Base-by-base conservation (phyloP, 805 yeast species). In the Metahyphopichia silvanorum region DNA sequence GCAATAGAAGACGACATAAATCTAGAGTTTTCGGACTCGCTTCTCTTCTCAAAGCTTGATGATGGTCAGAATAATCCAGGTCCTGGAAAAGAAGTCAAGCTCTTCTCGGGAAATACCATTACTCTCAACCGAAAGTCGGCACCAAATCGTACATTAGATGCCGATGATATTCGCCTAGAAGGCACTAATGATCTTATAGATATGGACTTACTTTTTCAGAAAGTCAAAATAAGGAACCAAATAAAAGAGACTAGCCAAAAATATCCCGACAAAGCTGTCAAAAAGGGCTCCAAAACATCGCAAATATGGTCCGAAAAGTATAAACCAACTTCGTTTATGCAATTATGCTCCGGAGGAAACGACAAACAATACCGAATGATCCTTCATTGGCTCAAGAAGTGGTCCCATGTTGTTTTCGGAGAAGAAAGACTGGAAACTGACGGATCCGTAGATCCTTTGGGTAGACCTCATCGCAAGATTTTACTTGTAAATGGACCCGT, bases 401-500 rank as follows among this genome's bases (percentile, higher is more conserved):
- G 71, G 71, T 47, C 60, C 2, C 15, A 51, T 0, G 44, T 53
- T 5, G 64, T 60, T n/a, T 60, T 54, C 34, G 49, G 57, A 4
- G 57, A 49, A n/a, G 46, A 36, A n/a, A 8, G 27, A 6, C 27
- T 13, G 14, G n/a, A 40, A 16, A 34, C 39, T 9, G 41, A 38
- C 11, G 14, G 25, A 8, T 31, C 31, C n/a, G 29, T 30, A 14
- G 71, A 66, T 42, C 23, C 37, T 4, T 44, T 57, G 29, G 69
- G 67, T 5, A 39, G 71, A 10, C 70, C 69, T 5, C 61, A 55
- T 11, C 71, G 71, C 32, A 82, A 77, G 42, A 69, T 93, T 0
- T 52, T 93, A 14, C 61, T 93, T 25, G 72, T 93, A 8, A 87
- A 82, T 52, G 98, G 98, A 0, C 93, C 96, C 0, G 88, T 96